phyloP scores from a whole-genome alignment of 2,329 filamentous ascomycete species.

The Purpureocillium lavendulum region DNA sequence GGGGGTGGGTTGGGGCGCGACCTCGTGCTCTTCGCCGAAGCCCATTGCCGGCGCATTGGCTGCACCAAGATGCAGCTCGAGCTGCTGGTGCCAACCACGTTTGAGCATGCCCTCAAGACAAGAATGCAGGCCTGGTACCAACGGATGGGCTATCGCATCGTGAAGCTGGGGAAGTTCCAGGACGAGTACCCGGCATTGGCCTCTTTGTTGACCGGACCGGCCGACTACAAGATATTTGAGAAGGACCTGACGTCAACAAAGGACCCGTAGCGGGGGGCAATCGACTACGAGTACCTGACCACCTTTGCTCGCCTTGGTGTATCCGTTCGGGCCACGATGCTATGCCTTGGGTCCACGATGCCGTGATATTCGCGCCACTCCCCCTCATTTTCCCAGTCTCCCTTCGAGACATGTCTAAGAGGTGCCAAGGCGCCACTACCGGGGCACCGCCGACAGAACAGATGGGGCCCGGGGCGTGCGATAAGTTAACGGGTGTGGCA shows the following conservation, averaged over 20 bases:
- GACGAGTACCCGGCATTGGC: conserved; percentile 18
- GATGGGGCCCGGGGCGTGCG: too few species aligned
- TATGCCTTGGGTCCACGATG: too few species aligned
- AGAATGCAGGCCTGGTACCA: conserved; percentile 18
- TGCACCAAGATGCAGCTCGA: conserved; percentile 20
- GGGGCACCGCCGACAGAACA: too few species aligned
- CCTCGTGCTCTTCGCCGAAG: conserved; percentile 18
- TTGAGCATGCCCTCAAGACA: conserved; percentile 16
- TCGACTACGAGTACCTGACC: too few species aligned
- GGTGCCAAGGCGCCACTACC: too few species aligned
- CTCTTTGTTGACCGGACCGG: conserved; percentile 15
- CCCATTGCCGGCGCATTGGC: conserved; percentile 14
- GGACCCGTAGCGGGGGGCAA: not conserved
- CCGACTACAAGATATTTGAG: conserved; percentile 19
- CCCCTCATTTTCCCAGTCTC: too few species aligned
- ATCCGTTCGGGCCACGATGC: too few species aligned
- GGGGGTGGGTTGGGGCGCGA: conserved; percentile 15
- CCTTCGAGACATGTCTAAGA: too few species aligned
- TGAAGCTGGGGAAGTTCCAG: conserved; percentile 16
- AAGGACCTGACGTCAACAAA: conserved; percentile 10
- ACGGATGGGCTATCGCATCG: conserved; percentile 17
- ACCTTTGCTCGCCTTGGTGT: too few species aligned
- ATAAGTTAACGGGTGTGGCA: too few species aligned
- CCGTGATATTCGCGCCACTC: too few species aligned
- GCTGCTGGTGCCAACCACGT: conserved; percentile 16